Conservation (phyloP, 345 rosid species). For the Eucalyptus rudis region DNA sequence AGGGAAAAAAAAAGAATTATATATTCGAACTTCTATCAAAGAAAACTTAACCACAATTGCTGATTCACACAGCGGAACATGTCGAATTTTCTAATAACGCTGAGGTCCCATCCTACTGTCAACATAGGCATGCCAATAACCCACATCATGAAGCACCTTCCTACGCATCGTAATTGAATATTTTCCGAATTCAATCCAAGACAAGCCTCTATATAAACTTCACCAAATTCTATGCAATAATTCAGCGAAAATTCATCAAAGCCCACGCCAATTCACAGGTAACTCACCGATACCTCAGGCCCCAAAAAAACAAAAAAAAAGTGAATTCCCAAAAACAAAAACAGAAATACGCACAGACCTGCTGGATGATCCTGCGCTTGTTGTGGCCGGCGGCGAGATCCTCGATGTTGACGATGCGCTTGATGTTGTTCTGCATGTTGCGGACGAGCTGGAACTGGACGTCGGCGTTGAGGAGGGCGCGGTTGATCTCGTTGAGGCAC, state of each 20-base stretch:
- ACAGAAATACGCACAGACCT: slow-evolving; percentile 32
- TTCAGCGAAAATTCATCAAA: neutral
- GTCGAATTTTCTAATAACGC: neutral
- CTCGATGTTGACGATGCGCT: slow-evolving; percentile 83
- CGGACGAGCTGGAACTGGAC: slow-evolving; percentile 89
- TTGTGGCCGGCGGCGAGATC: slow-evolving; percentile 98
- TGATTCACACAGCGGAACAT: neutral
- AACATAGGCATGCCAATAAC: neutral
- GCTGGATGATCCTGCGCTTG: slow-evolving; percentile 84
- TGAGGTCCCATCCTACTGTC: neutral
- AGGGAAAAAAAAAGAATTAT: neutral
- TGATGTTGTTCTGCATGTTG: slow-evolving; percentile 84
- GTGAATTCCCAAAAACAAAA: too few relatives aligned
- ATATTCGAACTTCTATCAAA: neutral
- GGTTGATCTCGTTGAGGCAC: slow-evolving; percentile 87
- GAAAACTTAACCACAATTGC: neutral
- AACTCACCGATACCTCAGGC: neutral
- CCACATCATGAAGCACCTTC: neutral
- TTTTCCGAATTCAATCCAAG: neutral
- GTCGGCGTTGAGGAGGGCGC: slow-evolving; percentile 85
- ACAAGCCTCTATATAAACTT: neutral
- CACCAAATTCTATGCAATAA: neutral
- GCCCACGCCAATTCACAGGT: neutral
- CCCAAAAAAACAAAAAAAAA: neutral
- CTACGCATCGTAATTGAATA: neutral